Base-by-base conservation (phyloP, 2,329 filamentous ascomycete species). In the Monilinia laxa region DNA sequence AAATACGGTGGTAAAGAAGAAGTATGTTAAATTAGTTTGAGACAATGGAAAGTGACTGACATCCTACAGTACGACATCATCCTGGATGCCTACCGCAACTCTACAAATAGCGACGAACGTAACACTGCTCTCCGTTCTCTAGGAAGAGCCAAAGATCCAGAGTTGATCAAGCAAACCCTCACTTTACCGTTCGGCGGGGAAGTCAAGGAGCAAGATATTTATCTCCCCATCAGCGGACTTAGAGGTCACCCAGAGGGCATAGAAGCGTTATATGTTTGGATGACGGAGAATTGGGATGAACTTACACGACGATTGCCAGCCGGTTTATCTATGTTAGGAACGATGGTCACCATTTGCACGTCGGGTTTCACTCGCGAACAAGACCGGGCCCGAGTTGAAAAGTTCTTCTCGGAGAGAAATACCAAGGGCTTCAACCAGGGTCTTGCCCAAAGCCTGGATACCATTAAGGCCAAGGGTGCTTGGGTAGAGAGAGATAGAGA, bases 171-270 rank as follows among this genome's bases (percentile, higher is more conserved):
- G 81, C 87, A 87, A 69, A 94, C 93, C 3, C 84, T 98, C 18
- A 85, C 82, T 40, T 82, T 97, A 70, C 84, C 93, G 42, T 84
- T 93, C 67, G 87, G 87, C 77, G 87, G 89, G 69, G 90, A 96
- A 72, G 90, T 97, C 79, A 96, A 96, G 82, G 92, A 91, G 71
- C 94, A 97, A 78, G 94, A 98, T 78, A 88, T 97, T 71, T 97
- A 97, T 80, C 87, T 97, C 76, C 93, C 94, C 1, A 85, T 95
- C 51, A 86, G 87, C 45, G 91, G 91, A 10, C 85, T 98, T 38
- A 87, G 93, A 67, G 86, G 85, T 64, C 92, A 96, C 76, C 81
- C 87, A 10, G 87, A 88, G 54, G 94, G 94, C 72, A 90, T 96
- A 66, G 82, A 90, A 67, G 90, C 90, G 10, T 84, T 97, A 67